A percentile compares a stretch with the other conserved stretches of the same genome.
Evolutionary conservation across 2,329 filamentous ascomycete species (phyloP).

Genomic region (Triangularia setosa): DNA sequence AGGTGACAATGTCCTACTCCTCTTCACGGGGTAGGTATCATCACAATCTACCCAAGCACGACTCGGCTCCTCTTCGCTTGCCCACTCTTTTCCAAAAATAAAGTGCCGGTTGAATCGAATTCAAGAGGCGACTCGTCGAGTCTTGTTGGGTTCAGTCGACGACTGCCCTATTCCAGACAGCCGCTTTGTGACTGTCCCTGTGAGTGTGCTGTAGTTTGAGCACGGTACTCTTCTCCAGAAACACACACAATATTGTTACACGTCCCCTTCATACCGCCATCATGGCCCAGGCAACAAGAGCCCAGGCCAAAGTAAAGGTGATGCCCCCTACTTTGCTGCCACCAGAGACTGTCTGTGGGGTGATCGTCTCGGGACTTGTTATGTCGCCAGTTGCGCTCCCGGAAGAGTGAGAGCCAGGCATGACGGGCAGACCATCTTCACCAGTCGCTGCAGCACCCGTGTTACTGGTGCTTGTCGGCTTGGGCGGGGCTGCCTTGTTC

Average conservation of each 20-base stretch:
- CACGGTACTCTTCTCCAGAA: background rate
- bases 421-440: slow-evolving; percentile 12
- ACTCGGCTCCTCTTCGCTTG: background rate
- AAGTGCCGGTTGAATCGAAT: background rate
- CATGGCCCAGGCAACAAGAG: background rate
- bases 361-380: background rate
- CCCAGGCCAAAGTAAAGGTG: background rate
- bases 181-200: background rate
- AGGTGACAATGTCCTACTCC: background rate
- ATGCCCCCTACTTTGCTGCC: background rate
- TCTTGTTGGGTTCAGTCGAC: background rate
- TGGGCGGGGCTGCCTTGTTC: slow-evolving; percentile 28
- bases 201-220: background rate
- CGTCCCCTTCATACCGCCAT: background rate
- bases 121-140: background rate
- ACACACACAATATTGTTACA: background rate
- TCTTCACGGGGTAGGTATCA: background rate
- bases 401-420: slow-evolving; percentile 35
- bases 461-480: slow-evolving; percentile 23
- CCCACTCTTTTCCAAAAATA: background rate
- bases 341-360: background rate
- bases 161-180: slow-evolving; percentile 6
- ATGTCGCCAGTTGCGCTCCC: slow-evolving; percentile 22
- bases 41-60: background rate
- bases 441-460: slow-evolving; percentile 18